Evolutionary conservation across 140 eudicot species (phyloP).

Genomic region (Bidens hawaiensis): DNA sequence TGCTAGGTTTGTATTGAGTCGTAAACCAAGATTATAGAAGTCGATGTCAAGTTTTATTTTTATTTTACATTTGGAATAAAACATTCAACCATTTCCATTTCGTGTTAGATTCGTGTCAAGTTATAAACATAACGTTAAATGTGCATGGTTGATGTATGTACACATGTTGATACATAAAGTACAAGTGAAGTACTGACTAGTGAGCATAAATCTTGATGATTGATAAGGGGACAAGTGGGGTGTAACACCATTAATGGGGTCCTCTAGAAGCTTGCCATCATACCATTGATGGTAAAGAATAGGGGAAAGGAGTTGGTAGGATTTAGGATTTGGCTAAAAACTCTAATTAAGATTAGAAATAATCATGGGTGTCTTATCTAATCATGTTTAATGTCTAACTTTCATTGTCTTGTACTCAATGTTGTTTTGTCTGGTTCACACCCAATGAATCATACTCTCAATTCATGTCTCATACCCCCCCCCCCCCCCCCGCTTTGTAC

Average conservation of each 20-base stretch:
- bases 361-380: conserved; percentile 30
- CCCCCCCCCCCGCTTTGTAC: conserved; percentile 11
- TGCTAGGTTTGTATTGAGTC: no score
- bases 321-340: conserved; percentile 26
- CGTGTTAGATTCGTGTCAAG: no score
- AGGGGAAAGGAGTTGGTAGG: conserved; percentile 35
- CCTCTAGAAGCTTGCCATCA: conserved; percentile 29
- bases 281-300: conserved; percentile 21
- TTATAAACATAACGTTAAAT: no score
- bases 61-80: no score
- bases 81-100: no score
- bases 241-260: conserved; percentile 33
- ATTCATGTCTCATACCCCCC: conserved; percentile 21
- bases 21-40: no score
- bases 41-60: no score
- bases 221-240: conserved; percentile 33
- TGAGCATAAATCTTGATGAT: conserved; percentile 17
- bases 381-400: conserved; percentile 43
- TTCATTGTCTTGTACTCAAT: conserved; percentile 37
- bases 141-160: background rate
- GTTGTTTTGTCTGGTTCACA: conserved; percentile 33
- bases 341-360: conserved; percentile 27
- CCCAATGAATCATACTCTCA: conserved; percentile 18
- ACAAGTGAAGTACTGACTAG: conserved; percentile 14
- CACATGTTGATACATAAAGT: conserved; percentile 17